Evolutionary conservation across 1,284 basidiomycete genomes (phyloP), one percentile per base, ranked within the genome.

Genomic region (Irpex rosettiformis): DNA sequence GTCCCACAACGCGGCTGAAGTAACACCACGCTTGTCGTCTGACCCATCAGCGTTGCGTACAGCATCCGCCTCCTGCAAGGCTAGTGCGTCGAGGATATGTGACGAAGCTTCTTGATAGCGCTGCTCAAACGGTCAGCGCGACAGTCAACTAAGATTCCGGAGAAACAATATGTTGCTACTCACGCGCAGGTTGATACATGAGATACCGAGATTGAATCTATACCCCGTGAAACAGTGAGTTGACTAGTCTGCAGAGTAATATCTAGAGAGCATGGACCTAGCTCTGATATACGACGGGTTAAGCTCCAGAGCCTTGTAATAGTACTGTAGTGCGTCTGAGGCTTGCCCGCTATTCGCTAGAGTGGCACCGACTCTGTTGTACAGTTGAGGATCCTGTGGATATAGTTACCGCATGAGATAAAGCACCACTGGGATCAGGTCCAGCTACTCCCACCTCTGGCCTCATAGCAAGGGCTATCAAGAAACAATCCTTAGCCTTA

Each of bases 361-460:
- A 1, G 96, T 98, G 16, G 96, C 96, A 13, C 96, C 96, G 25
- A 98, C 91, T 24, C 96, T 86, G 71, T 99, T 99, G 75, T 95
- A 98, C 62, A 99, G 74, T 52, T 96, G 77, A 91, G 94, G 98
- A 69, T 99, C 96, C 91, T 95, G 55, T 42, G 16, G 18, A 56
- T 24, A 49, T 16, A 21, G 21, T 45, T 4, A 47, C 3, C 51
- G 10, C 25, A 13, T 10, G 18, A 18, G 40, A 18, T 29, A 47
- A 51, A 45, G 29, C 8, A 24, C 10, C 16, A 11, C 33, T 11
- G 29, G 16, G 37, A 21, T n/a, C 40, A 55, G 45, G 18, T 7
- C 11, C 51, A 21, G 53, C 85, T 58, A n/a, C n/a, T n/a, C n/a
- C n/a, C 67, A 95, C 93, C 62, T 94, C 87, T 1, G 96, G 96